Base-by-base conservation (phyloP, 2,329 filamentous ascomycete species). In the Epicoccum nigrum region DNA sequence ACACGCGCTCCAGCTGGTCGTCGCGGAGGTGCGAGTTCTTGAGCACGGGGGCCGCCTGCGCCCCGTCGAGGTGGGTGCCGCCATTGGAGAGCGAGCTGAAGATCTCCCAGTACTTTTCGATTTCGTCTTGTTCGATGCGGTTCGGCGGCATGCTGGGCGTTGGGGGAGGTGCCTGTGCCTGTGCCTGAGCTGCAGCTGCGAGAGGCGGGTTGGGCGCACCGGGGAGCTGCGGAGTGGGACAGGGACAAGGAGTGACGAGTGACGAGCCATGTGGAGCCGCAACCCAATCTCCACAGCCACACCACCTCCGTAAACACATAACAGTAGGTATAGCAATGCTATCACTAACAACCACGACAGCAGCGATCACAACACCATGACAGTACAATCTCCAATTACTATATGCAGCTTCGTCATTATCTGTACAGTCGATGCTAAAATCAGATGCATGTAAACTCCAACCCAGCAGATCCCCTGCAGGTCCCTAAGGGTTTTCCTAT, bases 1-100 rank as follows among this genome's bases (percentile, higher is more conserved):
- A 99, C 57, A 99, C 90, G 65, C 87, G 85, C 78, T 97, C 94
- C n/a, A 99, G 86, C 77, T 99, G 93, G 68, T 87, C 85, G 72
- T 90, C 86, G 57, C 83, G 80, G 56, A 90, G 78, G 64, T 86
- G 85, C 59, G 83, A 87, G 79, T 90, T 90, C 74, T 88, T 87
- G 67, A 90, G 81, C 23, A 90, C 85, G 12, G 84, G 82, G 37
- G 87, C 87, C 27, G 87, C 87, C 71, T 89, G 86, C 46, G 79
- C 78, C 71, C 86, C 88, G 62, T 85, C 86, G 39, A 90, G 81
- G 69, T 85, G 84, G 45, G 81, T 79, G 32, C 83, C 81, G 69
- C 85, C 86, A 67, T 83, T 81, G 54, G 84, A 77, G 21, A 90
- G 82, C 28, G 86, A 86, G 58, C 84, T 81, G 77, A 90, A 90